Evolutionary conservation across 2,329 filamentous ascomycete genomes (phyloP), one percentile per base, ranked within the genome.

Genomic region (Endothia cerciana): DNA sequence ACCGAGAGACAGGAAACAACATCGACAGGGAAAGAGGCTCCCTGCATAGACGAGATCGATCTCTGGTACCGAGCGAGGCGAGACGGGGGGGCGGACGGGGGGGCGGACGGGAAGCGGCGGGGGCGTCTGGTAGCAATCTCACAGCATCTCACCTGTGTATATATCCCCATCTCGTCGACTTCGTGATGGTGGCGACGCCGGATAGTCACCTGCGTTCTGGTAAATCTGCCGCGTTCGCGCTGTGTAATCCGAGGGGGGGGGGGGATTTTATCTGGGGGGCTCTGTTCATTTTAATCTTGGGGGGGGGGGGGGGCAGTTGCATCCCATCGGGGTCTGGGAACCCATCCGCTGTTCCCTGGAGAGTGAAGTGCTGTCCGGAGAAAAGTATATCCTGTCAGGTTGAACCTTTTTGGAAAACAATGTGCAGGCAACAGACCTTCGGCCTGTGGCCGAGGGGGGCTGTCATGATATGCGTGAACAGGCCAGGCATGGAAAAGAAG

Each of bases 51-150:
- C 38, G 60, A 53, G 60, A 43, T 33, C 51, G 45, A 63, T 63
- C 51, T 22, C 28, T 49, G 65, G 62, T 64, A 64, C 36, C 56
- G 47, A 57, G n/a, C n/a, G n/a, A n/a, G n/a, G n/a, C n/a, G n/a
- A n/a, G n/a, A n/a, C n/a, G n/a, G n/a, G n/a, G n/a, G n/a, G n/a
- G n/a, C n/a, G n/a, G n/a, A n/a, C n/a, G n/a, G n/a, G n/a, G n/a
- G n/a, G n/a, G n/a, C n/a, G n/a, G n/a, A n/a, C n/a, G n/a, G n/a
- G n/a, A n/a, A n/a, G n/a, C n/a, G n/a, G n/a, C n/a, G n/a, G n/a
- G n/a, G n/a, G n/a, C 11, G 30, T 28, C 28, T 40, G 57, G 40
- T 45, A 47, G 22, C 40, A 13, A 65, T 38, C 49, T 57, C 40
- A 47, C 45, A 22, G 45, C 25, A 47, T 47, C 45, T 47, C 45